Base-by-base conservation (phyloP, 495 filamentous ascomycete species). In the Penicillium coprophilum region DNA sequence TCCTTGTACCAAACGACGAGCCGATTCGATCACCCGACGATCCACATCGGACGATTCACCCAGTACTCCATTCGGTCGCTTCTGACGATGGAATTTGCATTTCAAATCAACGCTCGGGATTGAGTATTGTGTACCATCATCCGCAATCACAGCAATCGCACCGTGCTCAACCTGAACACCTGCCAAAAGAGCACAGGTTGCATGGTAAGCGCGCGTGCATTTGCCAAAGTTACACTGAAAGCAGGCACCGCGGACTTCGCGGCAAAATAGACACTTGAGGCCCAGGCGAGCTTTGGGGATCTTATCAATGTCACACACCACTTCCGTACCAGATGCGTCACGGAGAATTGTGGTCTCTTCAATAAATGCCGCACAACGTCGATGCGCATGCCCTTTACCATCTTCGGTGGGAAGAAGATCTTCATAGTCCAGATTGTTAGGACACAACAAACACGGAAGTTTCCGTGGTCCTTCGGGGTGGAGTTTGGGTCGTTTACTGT, bases 151-250 rank as follows among this genome's bases (percentile, higher is more conserved):
- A 0, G 89, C 87, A 45, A 93, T 84, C 24, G 87, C 82, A 13
- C 88, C 90, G 65, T 88, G 83, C 65, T 99, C 93, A 40, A 96
- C 87, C 60, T 92, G 84, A 9, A 97, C 92, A 38, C 95, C 94
- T 40, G 93, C 94, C 15, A 92, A 83, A 21, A 89, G 86, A 3
- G 94, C 93, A 65, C 94, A 99, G 13, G 91, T 97, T 2, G 92
- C 91, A 71, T 99, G 94, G 69, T 96, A 99, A 3, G 95, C 86
- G 56, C 93, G 80, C 23, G 88, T 88, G 69, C 94, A 99, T 71
- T 96, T 97, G 78, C 91, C 94, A 55, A 87, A 86, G 7, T 91
- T 94, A 75, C 94, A 99, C 71, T 99, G 94, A 77, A 99, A 96
- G 72, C 92, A 96, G 15, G 92, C 89, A 27, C 94, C 94, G 57